Base-by-base conservation (phyloP, 108 stramenopile species). In the Bacterosira constricta region DNA sequence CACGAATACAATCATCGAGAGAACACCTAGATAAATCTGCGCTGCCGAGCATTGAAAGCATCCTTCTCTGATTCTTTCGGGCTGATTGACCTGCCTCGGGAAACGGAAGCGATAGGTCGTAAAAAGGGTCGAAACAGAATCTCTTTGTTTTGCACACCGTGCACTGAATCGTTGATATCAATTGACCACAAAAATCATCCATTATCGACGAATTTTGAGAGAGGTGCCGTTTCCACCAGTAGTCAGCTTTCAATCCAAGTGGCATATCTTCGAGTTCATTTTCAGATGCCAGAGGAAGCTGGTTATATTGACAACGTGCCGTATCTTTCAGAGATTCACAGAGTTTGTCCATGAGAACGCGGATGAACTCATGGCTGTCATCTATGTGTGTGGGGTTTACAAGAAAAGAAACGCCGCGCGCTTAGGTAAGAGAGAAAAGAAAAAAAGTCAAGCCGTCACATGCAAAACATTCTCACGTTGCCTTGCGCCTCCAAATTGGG, bases 301-400 rank as follows among this genome's bases (percentile, higher is more conserved):
- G 11, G 31, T 30, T 10, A 6, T 56, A n/a, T n/a, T n/a, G n/a
- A n/a, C n/a, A n/a, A n/a, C n/a, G 25, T 32, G 30, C 2, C 9
- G 6, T 59, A 13, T 30, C 21, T 17, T 38, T 39, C 21, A 59
- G 41, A 59, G 37, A 36, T 17, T 59, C 36, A 4, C 38, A 59
- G 15, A 59, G 58, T 39, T 59, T 36, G 17, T 59, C 58, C 15
- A 59, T 59, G 18, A 59, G 37, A 31, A 59, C 36, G 1, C 58
- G 58, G 25, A 59, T 39, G 20, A 59, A 59, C 25, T 59, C 58
- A 21, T 59, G 58, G 38, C 37, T 35, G 58, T 59, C 58, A 38
- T 59, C 58, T 59, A 3, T n/a, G n/a, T n/a, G n/a, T 15, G 4
- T 39, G 10, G 31, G 31, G 13, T 17, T 56, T 7, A 34, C 12